Percentiles rank a stretch among this genome's conserved stretches.
These are phyloP conservation scores for Xerocomus amazonicus DNA, from an alignment of 1,284 basidiomycete genomes.

Conservation along the genomic window DNA sequence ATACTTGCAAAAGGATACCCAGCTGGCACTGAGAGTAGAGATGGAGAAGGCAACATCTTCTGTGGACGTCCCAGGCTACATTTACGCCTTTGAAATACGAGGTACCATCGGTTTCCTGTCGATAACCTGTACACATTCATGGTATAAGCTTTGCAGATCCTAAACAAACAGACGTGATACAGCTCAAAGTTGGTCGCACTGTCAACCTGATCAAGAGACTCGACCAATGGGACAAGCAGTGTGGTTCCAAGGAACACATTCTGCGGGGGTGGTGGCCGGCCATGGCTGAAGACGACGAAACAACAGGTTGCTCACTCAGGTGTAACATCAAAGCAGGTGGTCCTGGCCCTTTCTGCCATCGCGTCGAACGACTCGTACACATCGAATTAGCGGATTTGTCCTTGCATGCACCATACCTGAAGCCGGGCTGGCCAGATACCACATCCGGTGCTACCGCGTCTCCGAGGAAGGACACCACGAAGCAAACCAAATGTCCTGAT, in stretches of 20 bases:
- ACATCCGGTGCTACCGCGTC: constrained; percentile 1
- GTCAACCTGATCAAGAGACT: constrained; percentile 48
- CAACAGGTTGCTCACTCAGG: constrained; percentile 36
- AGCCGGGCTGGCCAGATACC: constrained; percentile 42
- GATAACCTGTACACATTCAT: neutral
- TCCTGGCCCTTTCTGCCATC: constrained; percentile 45
- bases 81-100: constrained; percentile 74
- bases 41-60: constrained; percentile 65
- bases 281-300: constrained; percentile 26
- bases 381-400: constrained; percentile 69
- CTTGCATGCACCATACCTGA: constrained; percentile 55
- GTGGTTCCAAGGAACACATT: constrained; percentile 48
- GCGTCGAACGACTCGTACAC: constrained; percentile 67
- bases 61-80: constrained; percentile 65
- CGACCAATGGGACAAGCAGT: constrained; percentile 73
- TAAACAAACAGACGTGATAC: constrained; percentile 32
- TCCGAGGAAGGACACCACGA: constrained; percentile 12
- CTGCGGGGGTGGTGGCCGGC: constrained; percentile 52
- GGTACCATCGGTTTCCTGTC: constrained; percentile 37
- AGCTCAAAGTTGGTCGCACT: constrained; percentile 53
- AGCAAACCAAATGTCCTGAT: constrained; percentile 33
- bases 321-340: constrained; percentile 50
- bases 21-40: constrained; percentile 57
- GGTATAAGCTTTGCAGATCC: constrained; percentile 19
- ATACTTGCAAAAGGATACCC: constrained; percentile 61